phyloP scores from a whole-genome alignment of 2,329 filamentous ascomycete species.

The Pyricularia sp. region DNA sequence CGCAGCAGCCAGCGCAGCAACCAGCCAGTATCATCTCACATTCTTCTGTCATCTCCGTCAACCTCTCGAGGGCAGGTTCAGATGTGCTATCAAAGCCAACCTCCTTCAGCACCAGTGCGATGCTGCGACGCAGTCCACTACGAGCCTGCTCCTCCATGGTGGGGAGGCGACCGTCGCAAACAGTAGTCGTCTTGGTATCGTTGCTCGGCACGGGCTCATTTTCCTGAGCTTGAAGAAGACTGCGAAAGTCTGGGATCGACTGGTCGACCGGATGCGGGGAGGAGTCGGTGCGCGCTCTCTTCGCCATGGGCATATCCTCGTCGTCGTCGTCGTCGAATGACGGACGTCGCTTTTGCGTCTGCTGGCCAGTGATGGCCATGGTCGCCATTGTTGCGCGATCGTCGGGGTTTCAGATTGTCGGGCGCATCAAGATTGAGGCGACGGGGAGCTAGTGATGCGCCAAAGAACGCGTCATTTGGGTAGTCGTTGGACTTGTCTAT shows the following conservation, averaged over 20 bases:
- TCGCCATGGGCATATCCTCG: slow-evolving; percentile 17
- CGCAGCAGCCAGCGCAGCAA: neutral
- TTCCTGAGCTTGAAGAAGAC: neutral
- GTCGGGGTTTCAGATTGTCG: neutral
- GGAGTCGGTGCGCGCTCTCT: slow-evolving; percentile 19
- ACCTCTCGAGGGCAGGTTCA: slow-evolving; percentile 48
- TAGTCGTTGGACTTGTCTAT: neutral
- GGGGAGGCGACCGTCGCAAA: neutral
- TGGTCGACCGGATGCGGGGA: slow-evolving; percentile 4
- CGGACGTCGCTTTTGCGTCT: slow-evolving; percentile 23
- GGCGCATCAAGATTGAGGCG: neutral
- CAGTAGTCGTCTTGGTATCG: neutral
- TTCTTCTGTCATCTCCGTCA: slow-evolving; percentile 49
- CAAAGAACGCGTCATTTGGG: neutral
- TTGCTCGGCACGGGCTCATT: slow-evolving; percentile 12
- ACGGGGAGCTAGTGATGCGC: neutral
- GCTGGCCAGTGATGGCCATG: slow-evolving; percentile 11
- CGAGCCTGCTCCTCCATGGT: slow-evolving; percentile 23
- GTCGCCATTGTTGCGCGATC: slow-evolving; percentile 10
- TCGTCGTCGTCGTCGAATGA: slow-evolving; percentile 19
- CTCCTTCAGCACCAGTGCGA: slow-evolving; percentile 44
- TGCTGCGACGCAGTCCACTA: slow-evolving; percentile 40
- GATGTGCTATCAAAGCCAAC: slow-evolving; percentile 49
- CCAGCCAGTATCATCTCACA: slow-evolving; percentile 31
- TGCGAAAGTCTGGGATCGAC: neutral